phyloP scores from a whole-genome alignment of 495 filamentous ascomycete species.

The Aspergillus carlsbadensis region DNA sequence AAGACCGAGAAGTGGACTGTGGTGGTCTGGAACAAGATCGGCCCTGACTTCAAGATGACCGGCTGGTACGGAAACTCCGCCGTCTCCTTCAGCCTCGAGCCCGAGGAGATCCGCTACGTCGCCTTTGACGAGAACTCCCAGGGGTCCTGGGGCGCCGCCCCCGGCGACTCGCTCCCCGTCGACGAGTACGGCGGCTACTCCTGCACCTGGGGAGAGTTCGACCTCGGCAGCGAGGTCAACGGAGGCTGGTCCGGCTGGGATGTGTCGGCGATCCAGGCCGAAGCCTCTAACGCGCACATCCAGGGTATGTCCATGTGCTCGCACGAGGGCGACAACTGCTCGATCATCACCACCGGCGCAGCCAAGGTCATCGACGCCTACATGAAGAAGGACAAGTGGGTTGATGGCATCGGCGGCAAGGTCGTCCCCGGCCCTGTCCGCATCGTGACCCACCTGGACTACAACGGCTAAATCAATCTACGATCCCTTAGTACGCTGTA shows the following conservation, averaged over 20 bases:
- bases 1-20: conserved; percentile 38
- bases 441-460: conserved; percentile 32
- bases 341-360: conserved; percentile 32
- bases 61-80: conserved; percentile 48
- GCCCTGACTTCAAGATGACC: conserved; percentile 37
- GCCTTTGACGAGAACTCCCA: conserved; percentile 50
- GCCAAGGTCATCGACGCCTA: conserved; percentile 35
- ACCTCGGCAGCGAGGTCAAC: conserved; percentile 37
- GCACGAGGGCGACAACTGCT: conserved; percentile 30
- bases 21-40: conserved; percentile 56
- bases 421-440: conserved; percentile 31
- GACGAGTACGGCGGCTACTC: conserved; percentile 39
- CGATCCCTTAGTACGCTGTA: not conserved
- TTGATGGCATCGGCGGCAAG: conserved; percentile 38
- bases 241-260: conserved; percentile 44
- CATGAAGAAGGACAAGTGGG: conserved; percentile 23
- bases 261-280: conserved; percentile 47
- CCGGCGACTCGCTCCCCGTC: conserved; percentile 31
- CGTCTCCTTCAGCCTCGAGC: conserved; percentile 41
- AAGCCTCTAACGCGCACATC: conserved; percentile 31
- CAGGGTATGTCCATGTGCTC: conserved; percentile 40
- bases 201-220: conserved; percentile 48
- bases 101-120: conserved; percentile 43
- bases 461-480: conserved; percentile 20
- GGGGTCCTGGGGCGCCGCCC: conserved; percentile 37